These are phyloP conservation scores for Achlya hypogyna DNA, from an alignment of 352 stramenopile species.

Conservation along the genomic window DNA sequence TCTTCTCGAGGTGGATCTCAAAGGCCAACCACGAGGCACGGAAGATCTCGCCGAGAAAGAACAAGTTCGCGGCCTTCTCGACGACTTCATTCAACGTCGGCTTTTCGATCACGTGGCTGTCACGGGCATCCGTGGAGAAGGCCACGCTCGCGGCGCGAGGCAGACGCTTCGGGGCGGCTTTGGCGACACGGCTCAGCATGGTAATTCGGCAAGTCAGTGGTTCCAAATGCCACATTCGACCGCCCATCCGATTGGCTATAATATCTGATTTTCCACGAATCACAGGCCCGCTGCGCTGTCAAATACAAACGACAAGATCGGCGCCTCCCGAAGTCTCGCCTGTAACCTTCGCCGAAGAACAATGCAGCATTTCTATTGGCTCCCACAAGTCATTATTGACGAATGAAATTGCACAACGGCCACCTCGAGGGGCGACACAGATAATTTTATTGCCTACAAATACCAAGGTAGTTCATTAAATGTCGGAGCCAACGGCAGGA, in stretches of 20 bases:
- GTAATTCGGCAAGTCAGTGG: slow-evolving; percentile 1
- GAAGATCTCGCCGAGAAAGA: slow-evolving; percentile 77
- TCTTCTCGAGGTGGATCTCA: slow-evolving; percentile 80
- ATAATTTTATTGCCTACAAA: no score
- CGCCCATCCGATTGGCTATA: slow-evolving; percentile 6
- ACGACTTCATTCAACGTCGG: slow-evolving; percentile 59
- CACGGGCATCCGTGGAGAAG: slow-evolving; percentile 7
- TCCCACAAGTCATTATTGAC: background rate
- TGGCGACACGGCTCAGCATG: slow-evolving; percentile 16
- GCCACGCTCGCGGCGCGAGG: background rate
- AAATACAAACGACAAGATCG: background rate
- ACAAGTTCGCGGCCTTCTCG: slow-evolving; percentile 74
- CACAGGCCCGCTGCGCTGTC: background rate
- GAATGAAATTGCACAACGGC: no score
- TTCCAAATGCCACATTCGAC: background rate
- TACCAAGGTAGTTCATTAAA: no score
- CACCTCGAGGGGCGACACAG: no score
- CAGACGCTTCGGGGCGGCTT: background rate
- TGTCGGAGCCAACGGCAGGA: no score
- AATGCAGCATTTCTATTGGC: background rate
- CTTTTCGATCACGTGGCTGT: slow-evolving; percentile 27
- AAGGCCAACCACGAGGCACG: slow-evolving; percentile 70
- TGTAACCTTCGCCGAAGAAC: background rate
- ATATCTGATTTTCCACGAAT: background rate
- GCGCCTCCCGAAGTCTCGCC: no score